Base-by-base conservation (phyloP, 495 filamentous ascomycete genomes). In the Penicillium flavigenum region DNA sequence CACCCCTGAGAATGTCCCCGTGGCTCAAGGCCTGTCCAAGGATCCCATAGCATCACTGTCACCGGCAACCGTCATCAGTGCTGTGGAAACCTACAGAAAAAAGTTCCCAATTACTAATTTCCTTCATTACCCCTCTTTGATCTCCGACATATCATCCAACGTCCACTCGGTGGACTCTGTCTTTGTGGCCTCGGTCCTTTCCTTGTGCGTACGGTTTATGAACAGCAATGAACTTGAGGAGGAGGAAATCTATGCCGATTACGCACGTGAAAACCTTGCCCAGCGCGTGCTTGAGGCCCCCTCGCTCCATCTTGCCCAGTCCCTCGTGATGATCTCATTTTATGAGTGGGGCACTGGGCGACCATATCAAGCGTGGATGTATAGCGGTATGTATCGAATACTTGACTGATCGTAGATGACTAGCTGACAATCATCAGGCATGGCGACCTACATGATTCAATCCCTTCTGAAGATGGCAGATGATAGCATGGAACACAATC, bases 341-440 rank as follows among this genome's bases (percentile, higher is more conserved):
- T 78, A 78, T 51, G 75, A 78, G 59, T 78, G 75, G 75, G 75
- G 75, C 0, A 70, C 72, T 4, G 72, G 75, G 3, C 67, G 68
- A n/a, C 72, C 75, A 2, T 78, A 78, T 51, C 72, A 73, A 47
- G 73, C 75, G 2, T 78, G 75, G 75, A 78, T 78, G 75, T 78
- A 78, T 47, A 78, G 73, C 36, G 75, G 74, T 76, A 65, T 17
- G 59, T 58, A 31, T 47, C 7, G 4, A 8, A 24, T 22, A 9
- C 2, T 8, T 16, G 8, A 32, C 31, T n/a, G 4, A 29, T n/a
- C 5, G 20, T 24, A 14, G 42, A 34, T 47, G 12, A 9, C 16
- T 24, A 20, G 41, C 16, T 43, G 11, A 42, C 24, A 38, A n/a
- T 1, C 16, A 20, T 19, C 53, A 76, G 74, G 75, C 26, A 78